Percentiles rank a stretch among this genome's conserved stretches.
phyloP scores from a whole-genome alignment of 2,329 filamentous ascomycete genomes.

The Apiospora pterosperma region DNA sequence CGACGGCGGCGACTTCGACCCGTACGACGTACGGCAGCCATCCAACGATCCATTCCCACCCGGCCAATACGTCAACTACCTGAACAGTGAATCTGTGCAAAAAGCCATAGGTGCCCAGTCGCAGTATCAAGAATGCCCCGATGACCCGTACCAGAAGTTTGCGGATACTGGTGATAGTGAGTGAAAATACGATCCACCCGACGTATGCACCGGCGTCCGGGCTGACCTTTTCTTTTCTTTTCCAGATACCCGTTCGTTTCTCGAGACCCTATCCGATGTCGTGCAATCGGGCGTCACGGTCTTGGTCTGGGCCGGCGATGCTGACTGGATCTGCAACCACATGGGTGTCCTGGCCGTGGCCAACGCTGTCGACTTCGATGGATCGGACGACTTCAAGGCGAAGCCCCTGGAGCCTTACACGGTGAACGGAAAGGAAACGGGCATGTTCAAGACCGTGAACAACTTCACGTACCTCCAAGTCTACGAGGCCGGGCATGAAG shows the following conservation, averaged over 20 bases:
- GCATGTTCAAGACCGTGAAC: constrained; percentile 46
- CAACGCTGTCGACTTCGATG: constrained; percentile 41
- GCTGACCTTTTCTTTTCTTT: constrained; percentile 9
- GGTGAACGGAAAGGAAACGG: constrained; percentile 42
- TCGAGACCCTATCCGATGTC: constrained; percentile 39
- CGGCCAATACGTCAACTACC: constrained; percentile 16
- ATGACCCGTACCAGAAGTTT: constrained; percentile 9
- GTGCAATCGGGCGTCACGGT: constrained; percentile 46
- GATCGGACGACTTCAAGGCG: constrained; percentile 35
- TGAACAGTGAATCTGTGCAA: constrained; percentile 16
- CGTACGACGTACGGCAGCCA: constrained; percentile 22
- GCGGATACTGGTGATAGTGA: constrained; percentile 5
- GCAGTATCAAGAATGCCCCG: constrained; percentile 13
- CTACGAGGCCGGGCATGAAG: constrained; percentile 42
- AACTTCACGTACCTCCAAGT: constrained; percentile 48
- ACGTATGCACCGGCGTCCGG: constrained; percentile 17
- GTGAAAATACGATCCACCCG: constrained; percentile 30
- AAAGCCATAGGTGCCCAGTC: constrained; percentile 18
- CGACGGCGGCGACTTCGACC: constrained; percentile 22
- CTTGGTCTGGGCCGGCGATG: constrained; percentile 53
- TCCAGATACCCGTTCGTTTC: constrained; percentile 40
- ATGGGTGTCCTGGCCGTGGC: constrained; percentile 44
- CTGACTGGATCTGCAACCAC: constrained; percentile 59
- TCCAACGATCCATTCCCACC: constrained; percentile 21
- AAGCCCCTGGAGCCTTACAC: constrained; percentile 40